Percentiles rank a stretch among this genome's conserved stretches.
Evolutionary conservation across 768 basidiomycete genomes (phyloP).

Genomic region (Lyophyllum decastes): DNA sequence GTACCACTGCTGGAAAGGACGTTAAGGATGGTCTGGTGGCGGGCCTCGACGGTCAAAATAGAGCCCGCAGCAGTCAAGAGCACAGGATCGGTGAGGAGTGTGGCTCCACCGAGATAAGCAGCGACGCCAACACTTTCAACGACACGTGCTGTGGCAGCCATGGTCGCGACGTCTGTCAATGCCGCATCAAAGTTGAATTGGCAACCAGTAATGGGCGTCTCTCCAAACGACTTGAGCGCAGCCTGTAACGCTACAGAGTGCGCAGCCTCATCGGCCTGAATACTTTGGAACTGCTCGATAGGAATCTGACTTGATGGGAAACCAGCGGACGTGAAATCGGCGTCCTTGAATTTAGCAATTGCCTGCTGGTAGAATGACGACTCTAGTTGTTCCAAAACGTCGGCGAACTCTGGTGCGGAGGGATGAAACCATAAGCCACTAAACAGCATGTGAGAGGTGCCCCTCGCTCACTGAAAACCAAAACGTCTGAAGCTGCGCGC

Average conservation of each 20-base stretch:
- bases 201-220: conserved; percentile 55
- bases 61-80: conserved; percentile 68
- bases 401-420: conserved; percentile 62
- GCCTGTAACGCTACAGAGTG: conserved; percentile 59
- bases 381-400: conserved; percentile 76
- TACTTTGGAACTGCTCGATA: conserved; percentile 60
- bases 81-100: conserved; percentile 58
- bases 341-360: conserved; percentile 59
- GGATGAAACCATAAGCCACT: not conserved
- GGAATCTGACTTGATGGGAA: conserved; percentile 56
- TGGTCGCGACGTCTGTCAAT: conserved; percentile 65
- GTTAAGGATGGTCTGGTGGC: conserved; percentile 80
- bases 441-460: not conserved
- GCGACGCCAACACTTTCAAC: conserved; percentile 77
- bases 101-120: conserved; percentile 77
- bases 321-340: conserved; percentile 67
- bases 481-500: conserved; percentile 46
- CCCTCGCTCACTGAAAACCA: conserved; percentile 58
- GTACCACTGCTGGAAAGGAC: conserved; percentile 57
- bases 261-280: conserved; percentile 61
- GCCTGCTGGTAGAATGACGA: conserved; percentile 68
- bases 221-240: conserved; percentile 56
- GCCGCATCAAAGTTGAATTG: conserved; percentile 67
- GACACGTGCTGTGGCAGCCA: conserved; percentile 70
- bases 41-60: conserved; percentile 81